phyloP scores from a whole-genome alignment of 768 basidiomycete genomes.

The Pleurotus sapidus region DNA sequence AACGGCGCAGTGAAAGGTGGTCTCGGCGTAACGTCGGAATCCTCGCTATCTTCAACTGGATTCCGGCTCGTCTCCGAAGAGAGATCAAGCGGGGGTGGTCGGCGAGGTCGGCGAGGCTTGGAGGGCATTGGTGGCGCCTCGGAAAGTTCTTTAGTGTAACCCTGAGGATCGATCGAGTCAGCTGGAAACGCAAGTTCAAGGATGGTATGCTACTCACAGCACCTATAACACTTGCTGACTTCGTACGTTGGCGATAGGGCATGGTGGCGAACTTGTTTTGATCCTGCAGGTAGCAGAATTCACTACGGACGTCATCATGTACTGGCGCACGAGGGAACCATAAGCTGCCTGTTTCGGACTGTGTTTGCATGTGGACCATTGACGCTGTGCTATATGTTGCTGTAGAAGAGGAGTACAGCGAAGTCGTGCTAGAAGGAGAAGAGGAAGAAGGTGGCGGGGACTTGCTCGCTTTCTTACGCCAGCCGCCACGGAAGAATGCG shows the following conservation, averaged over 20 bases:
- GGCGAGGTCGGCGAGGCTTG: not conserved
- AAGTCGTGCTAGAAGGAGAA: not conserved
- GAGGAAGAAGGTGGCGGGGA: not conserved
- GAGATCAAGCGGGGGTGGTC: not conserved
- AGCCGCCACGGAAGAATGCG: conserved; percentile 5
- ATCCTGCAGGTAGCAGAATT: no score
- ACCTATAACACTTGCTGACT: not conserved
- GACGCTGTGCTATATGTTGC: not conserved
- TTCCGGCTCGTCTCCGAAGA: not conserved
- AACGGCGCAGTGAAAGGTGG: conserved; percentile 1
- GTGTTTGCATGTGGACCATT: conserved; percentile 1
- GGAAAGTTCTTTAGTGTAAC: no score
- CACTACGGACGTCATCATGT: no score
- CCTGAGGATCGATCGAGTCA: not conserved
- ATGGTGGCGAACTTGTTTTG: no score
- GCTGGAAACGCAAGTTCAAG: not conserved
- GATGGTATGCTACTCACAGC: not conserved
- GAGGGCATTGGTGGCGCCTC: not conserved
- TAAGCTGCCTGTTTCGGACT: no score
- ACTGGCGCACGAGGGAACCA: no score
- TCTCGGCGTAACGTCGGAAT: conserved; percentile 1
- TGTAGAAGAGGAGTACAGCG: not conserved
- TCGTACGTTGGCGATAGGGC: not conserved
- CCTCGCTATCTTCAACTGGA: not conserved
- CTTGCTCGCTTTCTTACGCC: conserved; percentile 6